phyloP scores from a whole-genome alignment of 768 basidiomycete genomes.

The Postia placenta region DNA sequence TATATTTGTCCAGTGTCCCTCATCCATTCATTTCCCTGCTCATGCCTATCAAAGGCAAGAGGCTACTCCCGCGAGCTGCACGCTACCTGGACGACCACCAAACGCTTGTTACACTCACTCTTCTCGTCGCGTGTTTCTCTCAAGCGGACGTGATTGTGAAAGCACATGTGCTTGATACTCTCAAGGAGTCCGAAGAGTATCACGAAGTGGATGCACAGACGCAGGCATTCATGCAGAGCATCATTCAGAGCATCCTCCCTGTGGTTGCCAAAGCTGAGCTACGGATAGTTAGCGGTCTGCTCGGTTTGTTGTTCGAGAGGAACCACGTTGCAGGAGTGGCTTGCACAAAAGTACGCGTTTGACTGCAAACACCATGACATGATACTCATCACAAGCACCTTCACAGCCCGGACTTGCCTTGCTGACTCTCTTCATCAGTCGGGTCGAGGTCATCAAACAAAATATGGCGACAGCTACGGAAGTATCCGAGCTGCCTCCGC shows the following conservation, averaged over 20 bases:
- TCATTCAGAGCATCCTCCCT: conserved; percentile 81
- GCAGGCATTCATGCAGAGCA: conserved; percentile 78
- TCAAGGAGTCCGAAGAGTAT: conserved; percentile 55
- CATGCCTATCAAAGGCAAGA: conserved; percentile 86
- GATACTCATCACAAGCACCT: conserved; percentile 5
- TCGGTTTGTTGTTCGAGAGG: conserved; percentile 76
- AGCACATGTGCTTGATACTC: conserved; percentile 63
- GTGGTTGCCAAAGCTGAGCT: conserved; percentile 76
- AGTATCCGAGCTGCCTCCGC: conserved; percentile 46
- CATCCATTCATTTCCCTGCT: conserved; percentile 96
- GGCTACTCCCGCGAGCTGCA: conserved; percentile 80
- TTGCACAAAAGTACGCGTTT: conserved; percentile 65
- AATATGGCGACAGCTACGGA: conserved; percentile 45
- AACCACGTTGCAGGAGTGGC: conserved; percentile 70
- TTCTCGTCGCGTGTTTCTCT: conserved; percentile 89
- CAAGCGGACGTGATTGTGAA: conserved; percentile 88
- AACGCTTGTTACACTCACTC: conserved; percentile 82
- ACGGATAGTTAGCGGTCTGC: conserved; percentile 77
- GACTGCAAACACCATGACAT: neutral
- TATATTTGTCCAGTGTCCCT: conserved; percentile 52
- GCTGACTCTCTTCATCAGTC: conserved; percentile 84
- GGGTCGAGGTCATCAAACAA: conserved; percentile 90
- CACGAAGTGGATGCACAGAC: conserved; percentile 83
- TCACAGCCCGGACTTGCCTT: conserved; percentile 84
- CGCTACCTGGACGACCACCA: conserved; percentile 75